A percentile compares a stretch with the other conserved stretches of the same genome.
Conservation (phyloP, 2,329 filamentous ascomycete genomes). For the Penicillium paneum region DNA sequence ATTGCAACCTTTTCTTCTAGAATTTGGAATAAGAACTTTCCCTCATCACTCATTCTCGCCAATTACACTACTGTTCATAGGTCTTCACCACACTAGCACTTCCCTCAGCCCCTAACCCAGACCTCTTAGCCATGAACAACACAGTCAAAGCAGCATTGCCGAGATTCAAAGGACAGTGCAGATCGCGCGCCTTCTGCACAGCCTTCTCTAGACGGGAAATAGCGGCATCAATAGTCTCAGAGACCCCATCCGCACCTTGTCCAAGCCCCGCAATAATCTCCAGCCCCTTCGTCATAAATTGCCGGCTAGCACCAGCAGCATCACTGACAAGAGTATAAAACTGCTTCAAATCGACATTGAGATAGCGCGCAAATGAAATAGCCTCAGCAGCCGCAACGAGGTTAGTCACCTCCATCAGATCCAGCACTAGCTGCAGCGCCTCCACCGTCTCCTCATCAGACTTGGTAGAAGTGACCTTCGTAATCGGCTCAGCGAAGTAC, state of each 20-base stretch:
- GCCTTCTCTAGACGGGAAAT: slow-evolving; percentile 39
- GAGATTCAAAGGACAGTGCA: slow-evolving; percentile 39
- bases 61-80: slow-evolving; percentile 25
- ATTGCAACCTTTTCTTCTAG: no score
- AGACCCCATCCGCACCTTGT: slow-evolving; percentile 24
- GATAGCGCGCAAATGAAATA: slow-evolving; percentile 46
- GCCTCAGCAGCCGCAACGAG: slow-evolving; percentile 50
- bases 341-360: slow-evolving; percentile 45
- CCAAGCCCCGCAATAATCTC: slow-evolving; percentile 37
- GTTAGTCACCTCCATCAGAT: slow-evolving; percentile 48
- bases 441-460: slow-evolving; percentile 33
- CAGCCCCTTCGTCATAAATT: slow-evolving; percentile 42
- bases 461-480: slow-evolving; percentile 35
- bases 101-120: slow-evolving; percentile 30
- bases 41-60: neutral
- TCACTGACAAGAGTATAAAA: slow-evolving; percentile 49
- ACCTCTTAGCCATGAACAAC: slow-evolving; percentile 31
- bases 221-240: slow-evolving; percentile 39
- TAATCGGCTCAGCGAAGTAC: slow-evolving; percentile 46
- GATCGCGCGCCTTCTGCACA: slow-evolving; percentile 42
- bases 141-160: slow-evolving; percentile 38
- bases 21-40: neutral
- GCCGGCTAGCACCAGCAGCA: slow-evolving; percentile 47
- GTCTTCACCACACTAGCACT: slow-evolving; percentile 34
- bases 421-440: slow-evolving; percentile 42